Evolutionary conservation across 805 yeast species (phyloP), one percentile per base, ranked within the genome.

Genomic region (Pichia nakasei): DNA sequence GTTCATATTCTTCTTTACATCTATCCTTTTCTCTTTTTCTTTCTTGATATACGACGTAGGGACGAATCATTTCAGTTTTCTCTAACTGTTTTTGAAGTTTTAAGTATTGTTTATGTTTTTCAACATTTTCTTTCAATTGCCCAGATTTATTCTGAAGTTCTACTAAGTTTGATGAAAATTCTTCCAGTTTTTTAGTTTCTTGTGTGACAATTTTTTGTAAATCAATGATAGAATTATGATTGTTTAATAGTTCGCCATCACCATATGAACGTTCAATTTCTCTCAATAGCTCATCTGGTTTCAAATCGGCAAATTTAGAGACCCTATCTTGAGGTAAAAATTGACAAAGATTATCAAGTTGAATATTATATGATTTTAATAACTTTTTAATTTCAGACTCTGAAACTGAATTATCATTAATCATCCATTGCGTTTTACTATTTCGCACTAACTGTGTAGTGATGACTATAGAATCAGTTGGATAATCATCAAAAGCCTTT

Each of bases 291-390:
- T 78, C 78, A 49, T 84, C 88, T 1, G 94, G 85, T 24, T 84
- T 73, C 51, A 86, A 65, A 3, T 82, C 75, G 0, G 97, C 95
- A 67, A 93, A 93, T 51, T 85, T 87, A 2, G 95, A 91, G 7
- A 93, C 97, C 47, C 94, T 72, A 54, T 91, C 97, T 59, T 93
- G 99, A 0, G 98, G 96, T 44, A 93, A 66, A 56, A 93, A 93
- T 58, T 91, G 97, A 57, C 97, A 89, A 40, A 91, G 68, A 58
- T 91, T 93, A 58, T 87, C 94, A 45, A 93, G 69, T 57, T 93
- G 97, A 47, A 93, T 83, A 56, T 84, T 84, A 49, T 78, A 71
- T 2, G 56, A 56, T 19, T 63, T 58, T 22, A 83, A 66, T 0
- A 72, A 35, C 4, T 62, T 61, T 45, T 67, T 72, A 4, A 87